These are phyloP conservation scores for Clonostachys rosea DNA, from an alignment of 2,329 filamentous ascomycete species.

Conservation along the genomic window DNA sequence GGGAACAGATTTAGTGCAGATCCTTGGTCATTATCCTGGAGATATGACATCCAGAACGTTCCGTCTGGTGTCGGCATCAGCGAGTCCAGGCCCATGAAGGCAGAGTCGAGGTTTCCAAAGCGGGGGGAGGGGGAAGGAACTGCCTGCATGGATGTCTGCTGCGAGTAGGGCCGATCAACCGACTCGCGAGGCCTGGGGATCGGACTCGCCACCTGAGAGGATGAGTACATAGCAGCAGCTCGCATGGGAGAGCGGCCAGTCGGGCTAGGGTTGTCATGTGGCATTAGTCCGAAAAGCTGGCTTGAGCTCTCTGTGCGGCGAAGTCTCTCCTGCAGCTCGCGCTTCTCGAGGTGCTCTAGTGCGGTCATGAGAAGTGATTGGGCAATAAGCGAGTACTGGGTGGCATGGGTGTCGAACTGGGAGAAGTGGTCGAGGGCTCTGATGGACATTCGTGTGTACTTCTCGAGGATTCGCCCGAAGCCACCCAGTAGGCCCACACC, in stretches of 20 bases:
- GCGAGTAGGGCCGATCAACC: slow-evolving; percentile 13
- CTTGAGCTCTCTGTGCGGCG: slow-evolving; percentile 44
- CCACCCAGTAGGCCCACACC: slow-evolving; percentile 45
- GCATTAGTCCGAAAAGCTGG: slow-evolving; percentile 45
- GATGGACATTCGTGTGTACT: slow-evolving; percentile 41
- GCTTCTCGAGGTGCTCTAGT: slow-evolving; percentile 39
- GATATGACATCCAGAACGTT: slow-evolving; percentile 26
- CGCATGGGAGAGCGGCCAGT: too few relatives aligned
- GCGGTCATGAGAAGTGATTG: slow-evolving; percentile 42
- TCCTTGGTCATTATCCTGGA: slow-evolving; percentile 34
- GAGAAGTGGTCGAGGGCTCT: slow-evolving; percentile 43
- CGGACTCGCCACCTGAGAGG: not conserved
- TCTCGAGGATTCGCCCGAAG: slow-evolving; percentile 47
- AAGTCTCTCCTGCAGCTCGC: slow-evolving; percentile 38
- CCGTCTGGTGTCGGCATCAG: slow-evolving; percentile 35
- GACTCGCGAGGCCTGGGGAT: slow-evolving; percentile 9
- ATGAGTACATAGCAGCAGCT: not conserved
- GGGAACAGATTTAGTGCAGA: slow-evolving; percentile 46
- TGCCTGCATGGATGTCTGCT: not conserved
- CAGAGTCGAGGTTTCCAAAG: slow-evolving; percentile 27
- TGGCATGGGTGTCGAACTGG: slow-evolving; percentile 41
- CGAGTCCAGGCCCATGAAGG: slow-evolving; percentile 30
- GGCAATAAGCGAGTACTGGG: slow-evolving; percentile 48
- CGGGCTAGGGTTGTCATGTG: slow-evolving; percentile 9
- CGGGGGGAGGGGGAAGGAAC: slow-evolving; percentile 18